Evolutionary conservation across 116 monocot genomes (phyloP), one percentile per base, ranked within the genome.

Genomic region (Thalassia testudinum): DNA sequence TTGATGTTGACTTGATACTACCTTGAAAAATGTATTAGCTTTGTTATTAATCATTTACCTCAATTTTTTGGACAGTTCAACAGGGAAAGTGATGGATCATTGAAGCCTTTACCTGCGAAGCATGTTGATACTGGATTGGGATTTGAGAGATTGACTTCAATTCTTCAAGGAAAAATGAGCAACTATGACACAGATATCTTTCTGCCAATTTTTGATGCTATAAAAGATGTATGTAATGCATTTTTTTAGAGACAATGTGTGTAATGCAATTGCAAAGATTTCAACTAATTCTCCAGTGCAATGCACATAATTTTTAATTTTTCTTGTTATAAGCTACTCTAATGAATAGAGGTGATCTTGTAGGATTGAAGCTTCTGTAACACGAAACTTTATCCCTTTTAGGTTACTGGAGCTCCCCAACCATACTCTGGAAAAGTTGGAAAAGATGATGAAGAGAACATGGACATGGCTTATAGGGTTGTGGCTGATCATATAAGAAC

Each of bases 111-210:
- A 55, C 89, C 89, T 57, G 69, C 89, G 11, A 82, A 79, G 60
- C 97, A 97, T 77, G 97, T 97, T 44, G 89, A 89, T 48, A 97
- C 97, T 29, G 97, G 97, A 23, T 53, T 97, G 97, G 89, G 89
- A 2, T 89, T 89, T 70, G 95, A 95, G 50, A 63, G 95, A 1
- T 64, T 95, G 67, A 85, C 88, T 43, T 95, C 85, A 23, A 79
- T 97, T 34, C 89, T 97, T 57, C 97, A 97, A 56, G 71, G 72
- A 26, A 97, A 88, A 68, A 77, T 85, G 85, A 97, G 97, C 79
- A 89, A 89, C 56, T 97, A 97, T 69, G 97, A 97, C 56, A 89
- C 95, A 20, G 95, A 95, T 68, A 59, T 97, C 34, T 97, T 97
- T 58, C 34, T 72, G 70, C 89, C 89, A 12, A 76, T 97, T 53